A percentile compares a stretch with the other conserved stretches of the same genome.
Evolutionary conservation across 345 rosid genomes (phyloP).

Genomic region (Syzygium grande): DNA sequence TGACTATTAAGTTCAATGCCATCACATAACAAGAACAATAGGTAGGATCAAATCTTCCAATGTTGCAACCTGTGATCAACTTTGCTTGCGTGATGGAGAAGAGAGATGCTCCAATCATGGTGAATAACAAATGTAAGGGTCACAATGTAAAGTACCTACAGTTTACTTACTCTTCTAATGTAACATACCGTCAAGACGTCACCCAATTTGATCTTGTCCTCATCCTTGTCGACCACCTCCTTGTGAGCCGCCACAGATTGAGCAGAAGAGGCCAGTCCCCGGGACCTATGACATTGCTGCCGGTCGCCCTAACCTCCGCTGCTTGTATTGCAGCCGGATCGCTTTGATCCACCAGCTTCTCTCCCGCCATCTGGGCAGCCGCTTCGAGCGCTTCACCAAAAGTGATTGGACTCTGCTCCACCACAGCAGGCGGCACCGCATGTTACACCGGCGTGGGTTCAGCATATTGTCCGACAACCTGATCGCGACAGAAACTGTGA

Average conservation of each 20-base stretch:
- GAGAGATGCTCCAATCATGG: too few relatives aligned
- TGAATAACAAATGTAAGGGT: too few relatives aligned
- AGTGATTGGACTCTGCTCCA: conserved; percentile 30
- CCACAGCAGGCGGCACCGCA: neutral
- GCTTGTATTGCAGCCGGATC: conserved; percentile 78
- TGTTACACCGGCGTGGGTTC: conserved; percentile 29
- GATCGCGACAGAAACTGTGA: neutral
- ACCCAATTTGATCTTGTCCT: conserved; percentile 47
- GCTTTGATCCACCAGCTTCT: conserved; percentile 49
- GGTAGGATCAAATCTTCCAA: too few relatives aligned
- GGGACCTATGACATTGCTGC: conserved; percentile 27
- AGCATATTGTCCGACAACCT: conserved; percentile 49
- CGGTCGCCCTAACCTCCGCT: conserved; percentile 58
- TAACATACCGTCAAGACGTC: conserved; percentile 33
- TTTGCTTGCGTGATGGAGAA: too few relatives aligned
- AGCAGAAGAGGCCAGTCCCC: conserved; percentile 64
- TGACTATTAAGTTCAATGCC: neutral
- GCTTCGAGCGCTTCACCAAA: conserved; percentile 76
- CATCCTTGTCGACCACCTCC: conserved; percentile 21
- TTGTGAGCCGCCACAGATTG: conserved; percentile 60
- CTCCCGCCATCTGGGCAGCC: conserved; percentile 23
- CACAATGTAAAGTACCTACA: too few relatives aligned
- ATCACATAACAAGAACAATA: too few relatives aligned
- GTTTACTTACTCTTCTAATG: too few relatives aligned
- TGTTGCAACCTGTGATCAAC: too few relatives aligned